Evolutionary conservation across 225 moss, liverwort and hornwort genomes (phyloP), one percentile per base, ranked within the genome.

Genomic region (Climacium dendroides): DNA sequence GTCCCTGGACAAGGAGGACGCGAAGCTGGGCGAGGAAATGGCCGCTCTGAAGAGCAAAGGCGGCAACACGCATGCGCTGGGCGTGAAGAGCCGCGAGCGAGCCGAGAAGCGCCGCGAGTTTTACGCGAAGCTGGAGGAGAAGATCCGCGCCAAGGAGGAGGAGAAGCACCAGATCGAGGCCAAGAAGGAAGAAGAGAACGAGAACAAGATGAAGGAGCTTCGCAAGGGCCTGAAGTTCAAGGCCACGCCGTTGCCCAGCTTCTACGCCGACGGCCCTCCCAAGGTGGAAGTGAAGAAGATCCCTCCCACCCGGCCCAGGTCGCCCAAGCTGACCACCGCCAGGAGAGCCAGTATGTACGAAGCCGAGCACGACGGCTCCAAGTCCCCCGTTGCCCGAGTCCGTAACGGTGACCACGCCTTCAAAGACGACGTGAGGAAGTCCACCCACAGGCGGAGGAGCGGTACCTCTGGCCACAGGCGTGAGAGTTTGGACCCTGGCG

Each of bases 21-120:
- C 92, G 19, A 92, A 92, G 63, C 87, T 91, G n/a, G 93, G 91
- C 28, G 93, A 93, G 60, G 93, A 91, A 79, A 89, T 86, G 92
- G 94, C 97, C 0, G 94, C 95, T 13, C 83, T 95, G 28, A 97
- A 97, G 89, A 95, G 93, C 91, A 94, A 93, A 80, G 92, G 93
- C 17, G 92, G 95, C 61, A 95, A 96, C 47, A 93, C 92, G 81
- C 94, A 95, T 1, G 95, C 94, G 7, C 91, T 94, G 37, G 92
- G 92, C n/a, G 89, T 94, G 84, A 94, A 92, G 90, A 87, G 90
- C 71, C 92, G 87, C 0, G 94, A 94, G 83, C 83, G 94, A 23
- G 94, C 94, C 3, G 94, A 94, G 85, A 94, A 94, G 90, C 88
- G 94, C 0, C 78, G 94, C 5, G 94, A 94, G 57, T 94, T 91